Evolutionary conservation across 1,284 basidiomycete genomes (phyloP), one percentile per base, ranked within the genome.

Genomic region (Bjerkandera adusta): DNA sequence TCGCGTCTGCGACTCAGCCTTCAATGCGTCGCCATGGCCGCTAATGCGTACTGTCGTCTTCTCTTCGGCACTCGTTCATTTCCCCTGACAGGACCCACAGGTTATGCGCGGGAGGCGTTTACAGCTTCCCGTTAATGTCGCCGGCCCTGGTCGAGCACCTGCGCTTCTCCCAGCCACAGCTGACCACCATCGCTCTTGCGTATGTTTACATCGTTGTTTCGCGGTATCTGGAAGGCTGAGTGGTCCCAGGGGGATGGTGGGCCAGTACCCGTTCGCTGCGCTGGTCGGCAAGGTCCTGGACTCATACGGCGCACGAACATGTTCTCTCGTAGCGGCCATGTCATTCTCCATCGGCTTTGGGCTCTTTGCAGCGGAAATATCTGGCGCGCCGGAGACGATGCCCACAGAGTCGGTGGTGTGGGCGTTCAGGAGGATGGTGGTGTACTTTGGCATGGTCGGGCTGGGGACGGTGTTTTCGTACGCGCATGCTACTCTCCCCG

Each of bases 111-210:
- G 87, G 86, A 12, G 84, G 81, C 20, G 76, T 89, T 47, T 89
- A 87, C 68, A 82, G 76, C 43, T 89, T 89, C 59, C 85, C 87
- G 13, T 68, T 89, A 8, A 68, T 89, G 30, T 81, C 86, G 1
- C 81, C 85, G 7, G 67, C 73, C 2, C 62, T 90, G 43, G 77
- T 76, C 1, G 57, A 69, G 29, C 72, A 77, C 55, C 65, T 82
- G 58, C 79, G 81, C 57, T 69, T 89, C 40, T 76, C 76, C 4
- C 88, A 89, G 60, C 79, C 84, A 8, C 86, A 90, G 55, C 65
- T 90, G 45, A 88, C 85, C n/a, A 85, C 83, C 10, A 82, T 89
- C 41, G 81, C 76, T n/a, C 71, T 80, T 45, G 79, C 76, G 81
- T 83, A 61, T 57, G 76, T 60, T 36, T 25, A 25, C 29, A 41